These are phyloP conservation scores for Macrolepiota dolichaula DNA, from an alignment of 768 basidiomycete species.

Conservation along the genomic window DNA sequence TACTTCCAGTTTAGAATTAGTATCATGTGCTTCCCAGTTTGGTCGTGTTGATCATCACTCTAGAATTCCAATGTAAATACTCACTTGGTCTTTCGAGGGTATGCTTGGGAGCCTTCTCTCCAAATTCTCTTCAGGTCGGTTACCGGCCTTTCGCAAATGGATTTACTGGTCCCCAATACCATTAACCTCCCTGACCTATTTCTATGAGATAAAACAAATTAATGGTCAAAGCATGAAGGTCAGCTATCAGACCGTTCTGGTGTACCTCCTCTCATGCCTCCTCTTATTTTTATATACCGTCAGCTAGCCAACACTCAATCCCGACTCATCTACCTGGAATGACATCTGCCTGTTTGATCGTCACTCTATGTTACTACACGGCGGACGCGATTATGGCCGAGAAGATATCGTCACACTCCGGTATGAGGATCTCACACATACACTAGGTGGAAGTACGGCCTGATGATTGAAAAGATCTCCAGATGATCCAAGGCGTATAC, in stretches of 20 bases:
- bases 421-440: conserved; percentile 28
- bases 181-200: conserved; percentile 44
- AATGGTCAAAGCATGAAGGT: conserved; percentile 77
- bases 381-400: conserved; percentile 34
- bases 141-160: conserved; percentile 18
- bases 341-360: conserved; percentile 68
- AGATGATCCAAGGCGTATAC: conserved; percentile 41
- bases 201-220: conserved; percentile 51
- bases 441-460: background rate
- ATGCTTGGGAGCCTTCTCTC: background rate
- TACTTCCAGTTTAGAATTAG: background rate
- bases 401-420: conserved; percentile 67
- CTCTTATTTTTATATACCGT: background rate
- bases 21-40: background rate
- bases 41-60: background rate
- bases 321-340: conserved; percentile 56
- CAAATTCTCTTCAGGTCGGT: background rate
- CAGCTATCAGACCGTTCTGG: conserved; percentile 10
- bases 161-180: conserved; percentile 60
- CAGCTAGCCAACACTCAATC: conserved; percentile 68
- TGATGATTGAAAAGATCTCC: conserved; percentile 48
- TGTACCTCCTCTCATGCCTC: background rate
- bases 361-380: conserved; percentile 28
- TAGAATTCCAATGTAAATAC: too few species aligned
- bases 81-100: background rate